Percentiles rank a stretch among this genome's conserved stretches.
phyloP scores from a whole-genome alignment of 108 stramenopile species.

The Nitzschia putrida region DNA sequence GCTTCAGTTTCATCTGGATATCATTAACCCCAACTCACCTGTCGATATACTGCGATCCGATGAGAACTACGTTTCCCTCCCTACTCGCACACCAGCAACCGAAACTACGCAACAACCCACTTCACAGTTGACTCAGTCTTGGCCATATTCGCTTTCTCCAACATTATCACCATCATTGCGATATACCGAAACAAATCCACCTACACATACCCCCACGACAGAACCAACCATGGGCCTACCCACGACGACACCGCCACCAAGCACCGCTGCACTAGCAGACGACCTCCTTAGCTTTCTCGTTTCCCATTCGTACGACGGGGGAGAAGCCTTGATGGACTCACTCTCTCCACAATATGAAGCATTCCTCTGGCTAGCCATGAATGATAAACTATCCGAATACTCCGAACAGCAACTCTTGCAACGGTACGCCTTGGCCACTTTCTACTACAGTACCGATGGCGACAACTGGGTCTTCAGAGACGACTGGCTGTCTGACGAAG shows the following conservation, averaged over 20 bases:
- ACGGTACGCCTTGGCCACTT: slow-evolving; percentile 40
- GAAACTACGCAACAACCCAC: slow-evolving; percentile 3
- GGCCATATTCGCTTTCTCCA: not conserved
- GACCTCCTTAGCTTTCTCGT: slow-evolving; percentile 20
- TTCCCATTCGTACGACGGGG: slow-evolving; percentile 31
- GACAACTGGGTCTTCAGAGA: slow-evolving; percentile 38
- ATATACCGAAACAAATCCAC: not conserved
- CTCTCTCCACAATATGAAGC: slow-evolving; percentile 34
- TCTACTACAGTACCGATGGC: slow-evolving; percentile 47
- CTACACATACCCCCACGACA: not conserved
- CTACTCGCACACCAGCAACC: not conserved
- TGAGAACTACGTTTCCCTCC: not conserved
- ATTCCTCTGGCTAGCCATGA: slow-evolving; percentile 24
- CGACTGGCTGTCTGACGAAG: slow-evolving; percentile 23
- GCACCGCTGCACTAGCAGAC: not conserved
- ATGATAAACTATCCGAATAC: slow-evolving; percentile 6
- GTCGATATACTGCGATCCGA: slow-evolving; percentile 13
- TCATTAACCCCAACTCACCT: slow-evolving; percentile 26
- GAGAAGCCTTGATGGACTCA: slow-evolving; percentile 22
- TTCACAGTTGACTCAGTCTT: not conserved
- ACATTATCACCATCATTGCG: not conserved
- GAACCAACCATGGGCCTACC: not conserved
- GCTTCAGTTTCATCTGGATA: slow-evolving; percentile 26
- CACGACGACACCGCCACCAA: not conserved
- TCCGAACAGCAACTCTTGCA: slow-evolving; percentile 21